Evolutionary conservation across 225 moss, liverwort and hornwort species (phyloP).

Genomic region (Asterella californica): DNA sequence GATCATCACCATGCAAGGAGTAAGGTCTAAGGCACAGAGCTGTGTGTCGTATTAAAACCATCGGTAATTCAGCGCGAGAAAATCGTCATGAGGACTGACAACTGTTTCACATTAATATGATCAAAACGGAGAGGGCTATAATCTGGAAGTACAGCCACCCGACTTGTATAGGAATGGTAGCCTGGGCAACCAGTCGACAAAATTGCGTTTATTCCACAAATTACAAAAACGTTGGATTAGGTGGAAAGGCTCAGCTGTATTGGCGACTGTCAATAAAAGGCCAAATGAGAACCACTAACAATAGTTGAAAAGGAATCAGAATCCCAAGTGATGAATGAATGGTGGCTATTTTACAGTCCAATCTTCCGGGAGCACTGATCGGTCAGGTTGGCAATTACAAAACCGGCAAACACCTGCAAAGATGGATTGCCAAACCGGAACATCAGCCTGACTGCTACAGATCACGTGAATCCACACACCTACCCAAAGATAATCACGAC

Average conservation of each 20-base stretch:
- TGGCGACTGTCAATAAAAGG: not conserved
- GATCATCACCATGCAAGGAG: no score
- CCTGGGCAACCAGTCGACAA: conserved; percentile 12
- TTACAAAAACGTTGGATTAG: conserved; percentile 16
- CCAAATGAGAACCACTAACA: conserved; percentile 7
- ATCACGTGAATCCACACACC: not conserved
- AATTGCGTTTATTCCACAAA: conserved; percentile 22
- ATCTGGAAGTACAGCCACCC: not conserved
- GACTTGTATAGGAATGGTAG: conserved; percentile 2
- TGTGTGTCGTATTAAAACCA: no score
- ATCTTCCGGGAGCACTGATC: conserved; percentile 65
- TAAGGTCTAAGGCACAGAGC: no score
- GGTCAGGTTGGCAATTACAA: conserved; percentile 89
- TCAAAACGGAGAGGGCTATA: not conserved
- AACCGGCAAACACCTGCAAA: conserved; percentile 93
- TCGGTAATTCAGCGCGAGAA: not conserved
- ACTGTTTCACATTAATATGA: not conserved
- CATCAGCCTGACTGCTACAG: not conserved
- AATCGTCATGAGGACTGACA: not conserved
- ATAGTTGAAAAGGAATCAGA: conserved; percentile 10
- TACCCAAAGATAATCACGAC: no score
- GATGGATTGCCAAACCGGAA: not conserved
- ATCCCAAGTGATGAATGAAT: conserved; percentile 20
- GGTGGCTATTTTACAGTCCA: conserved; percentile 60
- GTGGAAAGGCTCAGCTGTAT: not conserved